Evolutionary conservation across 176 grass and related monocot genomes (phyloP).

Genomic region (Raddia guianensis): DNA sequence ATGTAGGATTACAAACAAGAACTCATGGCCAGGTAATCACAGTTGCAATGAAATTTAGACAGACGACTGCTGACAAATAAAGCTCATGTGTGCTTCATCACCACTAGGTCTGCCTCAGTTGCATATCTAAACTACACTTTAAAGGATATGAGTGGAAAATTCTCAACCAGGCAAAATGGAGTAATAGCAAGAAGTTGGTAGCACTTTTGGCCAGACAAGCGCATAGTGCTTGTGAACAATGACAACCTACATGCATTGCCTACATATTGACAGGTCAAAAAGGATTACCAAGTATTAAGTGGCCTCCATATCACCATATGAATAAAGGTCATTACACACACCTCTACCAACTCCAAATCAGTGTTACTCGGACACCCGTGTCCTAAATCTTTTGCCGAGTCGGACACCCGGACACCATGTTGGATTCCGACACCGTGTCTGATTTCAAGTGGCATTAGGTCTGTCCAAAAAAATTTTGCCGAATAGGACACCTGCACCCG

Average conservation of each 20-base stretch:
- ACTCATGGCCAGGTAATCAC: background rate
- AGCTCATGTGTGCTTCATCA: constrained; percentile 22
- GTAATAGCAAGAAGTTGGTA: background rate
- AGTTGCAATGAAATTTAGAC: background rate
- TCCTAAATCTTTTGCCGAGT: no score
- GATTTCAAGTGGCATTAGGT: no score
- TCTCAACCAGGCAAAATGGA: constrained; percentile 25
- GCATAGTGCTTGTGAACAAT: constrained; percentile 23
- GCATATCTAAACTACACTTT: constrained; percentile 1
- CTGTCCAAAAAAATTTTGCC: no score
- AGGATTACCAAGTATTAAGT: background rate
- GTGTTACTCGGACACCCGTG: no score
- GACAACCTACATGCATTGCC: background rate
- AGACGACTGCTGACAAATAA: constrained; percentile 22
- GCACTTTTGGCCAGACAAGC: background rate
- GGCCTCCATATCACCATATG: constrained; percentile 3
- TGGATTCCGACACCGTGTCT: no score
- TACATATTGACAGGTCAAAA: constrained; percentile 8
- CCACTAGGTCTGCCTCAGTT: constrained; percentile 12
- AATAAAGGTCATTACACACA: constrained; percentile 10
- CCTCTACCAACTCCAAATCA: background rate
- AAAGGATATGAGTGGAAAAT: background rate
- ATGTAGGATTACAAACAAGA: constrained; percentile 23
- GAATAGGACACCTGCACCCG: no score
- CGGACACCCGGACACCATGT: no score